phyloP scores from a whole-genome alignment of 768 basidiomycete genomes.

The Saitozyma podzolica region DNA sequence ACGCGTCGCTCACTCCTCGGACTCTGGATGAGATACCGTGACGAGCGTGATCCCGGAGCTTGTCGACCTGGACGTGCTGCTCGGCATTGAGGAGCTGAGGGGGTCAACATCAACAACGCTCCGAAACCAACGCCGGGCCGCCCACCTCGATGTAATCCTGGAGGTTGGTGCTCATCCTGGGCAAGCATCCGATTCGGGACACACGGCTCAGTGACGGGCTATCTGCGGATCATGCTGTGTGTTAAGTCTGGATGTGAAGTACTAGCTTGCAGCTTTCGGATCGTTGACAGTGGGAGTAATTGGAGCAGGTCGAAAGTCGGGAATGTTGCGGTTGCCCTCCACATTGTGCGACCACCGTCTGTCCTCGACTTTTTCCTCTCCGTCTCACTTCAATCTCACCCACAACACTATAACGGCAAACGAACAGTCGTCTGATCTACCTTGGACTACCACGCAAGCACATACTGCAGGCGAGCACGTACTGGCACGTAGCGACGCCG shows the following conservation, averaged over 20 bases:
- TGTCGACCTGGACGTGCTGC: conserved; percentile 45
- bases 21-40: conserved; percentile 41
- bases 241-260: too few relatives aligned
- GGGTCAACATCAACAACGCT: conserved; percentile 1
- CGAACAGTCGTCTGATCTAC: not conserved
- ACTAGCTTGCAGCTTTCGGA: not conserved
- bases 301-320: not conserved
- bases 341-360: too few relatives aligned
- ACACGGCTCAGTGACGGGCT: too few relatives aligned
- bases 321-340: too few relatives aligned
- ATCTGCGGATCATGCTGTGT: too few relatives aligned
- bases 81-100: conserved; percentile 43
- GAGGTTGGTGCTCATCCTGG: conserved; percentile 39
- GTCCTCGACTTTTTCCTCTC: too few relatives aligned
- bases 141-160: conserved; percentile 47
- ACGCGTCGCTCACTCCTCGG: conserved; percentile 24
- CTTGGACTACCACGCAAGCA: not conserved
- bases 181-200: too few relatives aligned
- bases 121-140: not conserved
- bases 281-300: not conserved
- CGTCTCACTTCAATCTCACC: too few relatives aligned
- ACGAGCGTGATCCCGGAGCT: conserved; percentile 40
- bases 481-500: too few relatives aligned
- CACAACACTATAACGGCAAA: too few relatives aligned
- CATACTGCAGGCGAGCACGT: too few relatives aligned